phyloP scores from a whole-genome alignment of 306 rosid genomes.

The Quercus robur region DNA sequence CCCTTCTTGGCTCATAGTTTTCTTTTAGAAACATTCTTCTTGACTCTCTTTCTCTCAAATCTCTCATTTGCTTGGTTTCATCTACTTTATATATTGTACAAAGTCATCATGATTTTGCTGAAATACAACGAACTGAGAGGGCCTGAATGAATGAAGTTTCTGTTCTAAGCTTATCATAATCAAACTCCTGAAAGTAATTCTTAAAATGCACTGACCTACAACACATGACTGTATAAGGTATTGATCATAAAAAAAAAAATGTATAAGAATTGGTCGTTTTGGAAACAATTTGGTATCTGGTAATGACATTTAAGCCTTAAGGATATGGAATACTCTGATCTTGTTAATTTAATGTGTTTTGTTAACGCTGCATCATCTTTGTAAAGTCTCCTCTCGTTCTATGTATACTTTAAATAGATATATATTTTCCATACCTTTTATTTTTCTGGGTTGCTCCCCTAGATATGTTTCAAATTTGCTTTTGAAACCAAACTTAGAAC shows the following conservation, averaged over 20 bases:
- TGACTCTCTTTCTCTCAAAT: not conserved
- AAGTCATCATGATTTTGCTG: not conserved
- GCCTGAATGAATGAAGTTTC: not conserved
- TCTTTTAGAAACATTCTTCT: not conserved
- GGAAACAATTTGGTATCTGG: too few relatives aligned
- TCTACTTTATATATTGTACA: not conserved
- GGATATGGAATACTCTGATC: not conserved
- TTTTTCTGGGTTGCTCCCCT: not conserved
- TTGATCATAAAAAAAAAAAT: not conserved
- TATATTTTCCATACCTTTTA: not conserved
- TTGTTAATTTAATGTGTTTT: not conserved
- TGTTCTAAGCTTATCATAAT: not conserved
- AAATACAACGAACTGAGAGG: not conserved
- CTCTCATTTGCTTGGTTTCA: not conserved
- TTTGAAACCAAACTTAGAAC: not conserved
- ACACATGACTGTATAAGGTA: not conserved
- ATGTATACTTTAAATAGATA: not conserved
- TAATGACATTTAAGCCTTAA: too few relatives aligned
- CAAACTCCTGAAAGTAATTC: not conserved
- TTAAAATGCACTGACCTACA: not conserved
- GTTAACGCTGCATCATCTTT: not conserved
- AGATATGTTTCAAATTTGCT: not conserved
- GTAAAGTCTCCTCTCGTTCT: too few relatives aligned
- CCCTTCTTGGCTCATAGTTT: not conserved
- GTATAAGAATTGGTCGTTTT: too few relatives aligned